These are phyloP conservation scores for Magnusiomyces suaveolens DNA, from an alignment of 1,139 yeast genomes.

Conservation along the genomic window DNA sequence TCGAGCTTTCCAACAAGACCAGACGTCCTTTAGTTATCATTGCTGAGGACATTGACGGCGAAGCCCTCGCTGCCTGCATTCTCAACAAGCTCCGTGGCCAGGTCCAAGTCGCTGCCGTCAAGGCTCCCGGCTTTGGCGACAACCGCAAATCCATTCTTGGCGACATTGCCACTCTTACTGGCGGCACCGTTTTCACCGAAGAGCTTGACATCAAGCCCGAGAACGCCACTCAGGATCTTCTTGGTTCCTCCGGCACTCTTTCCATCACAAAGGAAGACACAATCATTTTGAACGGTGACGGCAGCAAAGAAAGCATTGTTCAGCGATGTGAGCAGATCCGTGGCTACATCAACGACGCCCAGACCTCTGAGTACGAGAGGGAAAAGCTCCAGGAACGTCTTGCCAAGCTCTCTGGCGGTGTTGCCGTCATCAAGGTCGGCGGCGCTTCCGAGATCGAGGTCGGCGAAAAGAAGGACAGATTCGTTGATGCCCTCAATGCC, in stretches of 20 bases:
- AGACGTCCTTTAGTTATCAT: constrained; percentile 92
- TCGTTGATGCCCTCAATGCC: constrained; percentile 97
- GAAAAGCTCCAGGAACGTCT: constrained; percentile 98
- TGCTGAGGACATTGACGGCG: constrained; percentile 98
- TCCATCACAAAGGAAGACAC: constrained; percentile 97
- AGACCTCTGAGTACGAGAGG: constrained; percentile 88
- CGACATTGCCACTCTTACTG: constrained; percentile 92
- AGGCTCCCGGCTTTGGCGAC: constrained; percentile 99
- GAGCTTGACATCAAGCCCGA: constrained; percentile 97
- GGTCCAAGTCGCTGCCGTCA: constrained; percentile 96
- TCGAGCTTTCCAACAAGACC: constrained; percentile 86
- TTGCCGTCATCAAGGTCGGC: constrained; percentile 96
- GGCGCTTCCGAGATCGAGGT: constrained; percentile 98
- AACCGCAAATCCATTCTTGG: constrained; percentile 97
- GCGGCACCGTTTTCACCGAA: constrained; percentile 97
- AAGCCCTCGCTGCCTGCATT: constrained; percentile 98
- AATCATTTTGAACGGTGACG: constrained; percentile 91
- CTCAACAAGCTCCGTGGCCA: constrained; percentile 98
- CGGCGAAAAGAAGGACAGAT: constrained; percentile 99
- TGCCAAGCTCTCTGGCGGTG: constrained; percentile 98
- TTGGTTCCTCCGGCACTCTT: constrained; percentile 89
- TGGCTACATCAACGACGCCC: constrained; percentile 57
- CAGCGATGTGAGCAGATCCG: constrained; percentile 96
- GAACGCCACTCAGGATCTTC: constrained; percentile 81
- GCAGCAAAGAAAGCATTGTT: constrained; percentile 76